Conservation (phyloP, 140 eudicot genomes). For the Oenanthe javanica region DNA sequence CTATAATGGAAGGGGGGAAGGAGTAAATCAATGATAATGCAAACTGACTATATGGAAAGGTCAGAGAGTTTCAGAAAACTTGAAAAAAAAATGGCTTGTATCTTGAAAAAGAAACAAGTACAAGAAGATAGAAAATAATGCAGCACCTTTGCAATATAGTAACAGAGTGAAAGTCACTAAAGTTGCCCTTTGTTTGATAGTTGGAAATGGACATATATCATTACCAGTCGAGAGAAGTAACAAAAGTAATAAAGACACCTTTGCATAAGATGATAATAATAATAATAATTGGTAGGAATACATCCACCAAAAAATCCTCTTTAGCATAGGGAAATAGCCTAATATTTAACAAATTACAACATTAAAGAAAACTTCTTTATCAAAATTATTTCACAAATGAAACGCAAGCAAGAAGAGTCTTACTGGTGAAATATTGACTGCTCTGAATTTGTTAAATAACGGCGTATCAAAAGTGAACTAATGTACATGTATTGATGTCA, state of each 20-base stretch:
- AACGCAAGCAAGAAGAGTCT: neutral
- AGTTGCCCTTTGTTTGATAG: neutral
- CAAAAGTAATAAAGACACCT: neutral
- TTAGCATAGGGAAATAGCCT: neutral
- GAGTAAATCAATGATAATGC: constrained; percentile 4
- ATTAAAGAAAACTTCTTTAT: neutral
- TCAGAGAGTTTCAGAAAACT: neutral
- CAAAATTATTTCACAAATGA: too few species aligned
- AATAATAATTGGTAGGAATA: neutral
- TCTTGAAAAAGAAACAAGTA: neutral
- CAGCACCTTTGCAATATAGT: neutral
- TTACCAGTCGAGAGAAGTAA: neutral
- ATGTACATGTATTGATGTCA: neutral
- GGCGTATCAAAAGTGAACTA: too few species aligned
- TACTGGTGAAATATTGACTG: neutral
- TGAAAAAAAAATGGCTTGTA: neutral
- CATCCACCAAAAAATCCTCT: neutral
- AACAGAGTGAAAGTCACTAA: neutral
- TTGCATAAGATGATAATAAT: neutral
- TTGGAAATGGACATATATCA: neutral
- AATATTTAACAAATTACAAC: neutral
- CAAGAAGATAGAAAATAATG: neutral
- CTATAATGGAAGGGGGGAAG: constrained; percentile 30
- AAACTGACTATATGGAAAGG: neutral
- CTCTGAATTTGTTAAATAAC: neutral